phyloP scores from a whole-genome alignment of 148 eudicot species.

The Pouteria glomerata region DNA sequence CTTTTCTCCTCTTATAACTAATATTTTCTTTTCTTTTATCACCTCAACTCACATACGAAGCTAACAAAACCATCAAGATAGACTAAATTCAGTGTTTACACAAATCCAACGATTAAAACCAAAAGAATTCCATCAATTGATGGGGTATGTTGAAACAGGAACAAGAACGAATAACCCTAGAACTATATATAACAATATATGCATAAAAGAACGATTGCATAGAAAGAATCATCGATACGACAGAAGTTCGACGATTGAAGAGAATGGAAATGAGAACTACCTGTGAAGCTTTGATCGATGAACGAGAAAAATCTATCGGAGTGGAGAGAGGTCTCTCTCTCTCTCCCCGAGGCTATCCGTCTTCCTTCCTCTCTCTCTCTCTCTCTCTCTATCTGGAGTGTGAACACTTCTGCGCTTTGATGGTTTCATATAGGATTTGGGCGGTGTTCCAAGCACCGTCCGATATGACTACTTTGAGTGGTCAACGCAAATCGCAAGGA shows the following conservation, averaged over 20 bases:
- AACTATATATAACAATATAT: neutral
- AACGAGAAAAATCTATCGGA: neutral
- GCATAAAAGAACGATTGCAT: neutral
- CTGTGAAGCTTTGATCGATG: neutral
- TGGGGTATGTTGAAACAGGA: neutral
- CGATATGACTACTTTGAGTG: neutral
- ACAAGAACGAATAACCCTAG: slow-evolving; percentile 5
- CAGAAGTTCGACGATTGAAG: neutral
- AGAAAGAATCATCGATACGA: neutral
- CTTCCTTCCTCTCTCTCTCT: neutral
- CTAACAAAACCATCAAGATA: neutral
- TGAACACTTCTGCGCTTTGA: neutral
- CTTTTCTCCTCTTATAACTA: no score
- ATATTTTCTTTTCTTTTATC: no score
- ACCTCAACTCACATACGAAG: no score
- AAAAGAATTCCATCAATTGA: neutral
- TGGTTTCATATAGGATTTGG: no score
- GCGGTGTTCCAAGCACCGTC: neutral
- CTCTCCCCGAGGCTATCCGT: neutral
- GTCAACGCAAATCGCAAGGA: neutral
- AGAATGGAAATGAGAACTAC: neutral
- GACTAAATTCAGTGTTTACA: neutral
- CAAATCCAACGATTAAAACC: neutral
- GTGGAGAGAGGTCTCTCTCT: neutral
- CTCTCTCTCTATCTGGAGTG: neutral